Conservation (phyloP, 305 asterid genomes). For the Fraxinus greggii region DNA sequence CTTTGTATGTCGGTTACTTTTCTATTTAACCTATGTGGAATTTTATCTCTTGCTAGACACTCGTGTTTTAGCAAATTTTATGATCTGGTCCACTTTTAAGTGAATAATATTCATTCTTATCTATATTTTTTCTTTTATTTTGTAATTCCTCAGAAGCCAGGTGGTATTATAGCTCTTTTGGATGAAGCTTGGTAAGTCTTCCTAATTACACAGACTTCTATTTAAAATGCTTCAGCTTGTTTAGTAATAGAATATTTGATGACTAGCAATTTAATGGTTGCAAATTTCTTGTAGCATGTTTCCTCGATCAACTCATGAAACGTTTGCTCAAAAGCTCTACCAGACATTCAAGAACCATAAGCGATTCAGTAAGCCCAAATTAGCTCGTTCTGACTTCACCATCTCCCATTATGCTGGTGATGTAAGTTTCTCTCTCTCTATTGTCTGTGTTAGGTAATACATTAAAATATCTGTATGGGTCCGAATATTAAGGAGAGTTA, state of each 20-base stretch:
- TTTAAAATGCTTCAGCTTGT: slow-evolving; percentile 17
- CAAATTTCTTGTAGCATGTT: slow-evolving; percentile 70
- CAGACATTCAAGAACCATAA: slow-evolving; percentile 79
- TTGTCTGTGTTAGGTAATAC: not conserved
- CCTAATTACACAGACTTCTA: not conserved
- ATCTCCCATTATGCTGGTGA: slow-evolving; percentile 96
- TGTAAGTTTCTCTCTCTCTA: slow-evolving; percentile 48
- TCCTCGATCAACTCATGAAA: slow-evolving; percentile 93
- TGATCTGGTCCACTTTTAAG: not conserved
- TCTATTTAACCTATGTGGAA: not conserved
- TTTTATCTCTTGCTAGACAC: not conserved
- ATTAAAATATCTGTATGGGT: not conserved
- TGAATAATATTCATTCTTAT: not conserved
- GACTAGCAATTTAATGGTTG: slow-evolving; percentile 17
- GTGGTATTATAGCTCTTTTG: slow-evolving; percentile 78
- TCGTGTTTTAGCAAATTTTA: not conserved
- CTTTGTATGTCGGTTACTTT: not conserved
- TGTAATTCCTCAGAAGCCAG: slow-evolving; percentile 62
- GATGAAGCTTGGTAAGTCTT: slow-evolving; percentile 76
- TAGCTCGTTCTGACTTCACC: slow-evolving; percentile 94
- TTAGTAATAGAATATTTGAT: slow-evolving; percentile 14
- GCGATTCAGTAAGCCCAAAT: slow-evolving; percentile 95
- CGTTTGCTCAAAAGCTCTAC: slow-evolving; percentile 93
- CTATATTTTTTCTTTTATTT: not conserved
- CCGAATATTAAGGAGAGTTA: not conserved